These are phyloP conservation scores for Aspergillus sp. DNA, from an alignment of 2,329 filamentous ascomycete genomes.

Conservation along the genomic window DNA sequence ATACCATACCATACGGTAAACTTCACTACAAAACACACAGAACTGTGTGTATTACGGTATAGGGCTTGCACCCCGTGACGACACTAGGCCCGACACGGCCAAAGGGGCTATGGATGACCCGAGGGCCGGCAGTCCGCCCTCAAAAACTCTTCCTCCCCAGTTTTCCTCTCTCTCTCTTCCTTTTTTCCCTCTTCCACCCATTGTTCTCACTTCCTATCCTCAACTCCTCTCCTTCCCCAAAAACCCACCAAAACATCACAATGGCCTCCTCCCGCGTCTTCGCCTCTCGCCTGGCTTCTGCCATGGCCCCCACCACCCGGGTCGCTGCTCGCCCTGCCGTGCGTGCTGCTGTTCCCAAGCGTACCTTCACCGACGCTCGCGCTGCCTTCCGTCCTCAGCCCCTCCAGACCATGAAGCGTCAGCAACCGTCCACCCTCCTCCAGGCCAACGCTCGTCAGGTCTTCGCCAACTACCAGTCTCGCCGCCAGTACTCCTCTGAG, in stretches of 20 bases:
- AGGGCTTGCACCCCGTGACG: too few relatives aligned
- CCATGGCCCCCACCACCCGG: constrained; percentile 65
- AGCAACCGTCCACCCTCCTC: constrained; percentile 60
- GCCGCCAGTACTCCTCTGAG: constrained; percentile 79
- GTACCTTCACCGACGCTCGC: constrained; percentile 56
- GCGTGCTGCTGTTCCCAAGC: constrained; percentile 63
- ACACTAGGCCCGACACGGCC: not conserved
- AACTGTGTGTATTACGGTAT: too few relatives aligned
- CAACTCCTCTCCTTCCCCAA: not conserved
- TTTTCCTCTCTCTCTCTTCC: constrained; percentile 23
- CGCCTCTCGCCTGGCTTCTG: constrained; percentile 65
- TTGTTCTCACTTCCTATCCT: constrained; percentile 19
- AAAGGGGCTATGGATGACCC: not conserved
- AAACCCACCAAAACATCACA: constrained; percentile 48
- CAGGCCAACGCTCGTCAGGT: constrained; percentile 60
- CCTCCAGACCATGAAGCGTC: constrained; percentile 70
- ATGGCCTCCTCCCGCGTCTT: constrained; percentile 74
- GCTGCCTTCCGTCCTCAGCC: constrained; percentile 39
- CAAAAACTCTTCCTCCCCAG: constrained; percentile 17
- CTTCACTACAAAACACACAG: too few relatives aligned
- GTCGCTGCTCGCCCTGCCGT: constrained; percentile 70
- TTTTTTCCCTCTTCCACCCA: constrained; percentile 7
- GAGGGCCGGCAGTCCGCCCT: not conserved
- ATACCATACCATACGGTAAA: too few relatives aligned
- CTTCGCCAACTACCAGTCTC: constrained; percentile 51